phyloP scores from a whole-genome alignment of 1,284 basidiomycete species.

The Wolfiporia cocos region DNA sequence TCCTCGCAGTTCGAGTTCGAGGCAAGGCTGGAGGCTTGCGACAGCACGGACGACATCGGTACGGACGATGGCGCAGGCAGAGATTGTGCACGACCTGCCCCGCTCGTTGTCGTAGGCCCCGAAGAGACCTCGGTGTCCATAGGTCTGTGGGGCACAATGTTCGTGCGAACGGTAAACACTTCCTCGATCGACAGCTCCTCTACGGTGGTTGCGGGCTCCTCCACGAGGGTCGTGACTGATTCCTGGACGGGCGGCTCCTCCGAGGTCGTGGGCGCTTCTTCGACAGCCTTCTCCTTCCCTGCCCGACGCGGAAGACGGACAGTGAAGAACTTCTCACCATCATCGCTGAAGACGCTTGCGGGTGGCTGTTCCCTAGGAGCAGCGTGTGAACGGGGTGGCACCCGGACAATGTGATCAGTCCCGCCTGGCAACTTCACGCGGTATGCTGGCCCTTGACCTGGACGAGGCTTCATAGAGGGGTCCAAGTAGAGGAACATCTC shows the following conservation, averaged over 20 bases:
- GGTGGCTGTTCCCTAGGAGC: constrained; percentile 3
- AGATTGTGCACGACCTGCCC: too few species aligned
- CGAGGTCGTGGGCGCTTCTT: constrained; percentile 6
- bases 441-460: constrained; percentile 44
- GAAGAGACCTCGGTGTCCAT: too few species aligned
- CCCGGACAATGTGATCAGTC: constrained; percentile 25
- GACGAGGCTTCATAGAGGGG: constrained; percentile 45
- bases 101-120: too few species aligned
- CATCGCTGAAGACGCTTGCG: constrained; percentile 21
- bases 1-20: not conserved
- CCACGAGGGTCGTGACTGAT: constrained; percentile 13
- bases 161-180: constrained; percentile 48
- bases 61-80: not conserved
- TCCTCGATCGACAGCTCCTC: constrained; percentile 44
- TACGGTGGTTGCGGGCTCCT: constrained; percentile 24
- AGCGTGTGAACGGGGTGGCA: constrained; percentile 15
- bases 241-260: not conserved
- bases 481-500: constrained; percentile 68
- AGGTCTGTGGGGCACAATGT: constrained; percentile 28
- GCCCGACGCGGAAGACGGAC: constrained; percentile 46
- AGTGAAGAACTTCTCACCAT: constrained; percentile 39
- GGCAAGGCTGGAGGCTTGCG: constrained; percentile 1
- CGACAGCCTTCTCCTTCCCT: constrained; percentile 25
- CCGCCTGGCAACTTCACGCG: constrained; percentile 57
- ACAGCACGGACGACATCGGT: not conserved